Conservation (phyloP, 192 early-diverging fungal genomes). For the Coemansia guatemalensis region DNA sequence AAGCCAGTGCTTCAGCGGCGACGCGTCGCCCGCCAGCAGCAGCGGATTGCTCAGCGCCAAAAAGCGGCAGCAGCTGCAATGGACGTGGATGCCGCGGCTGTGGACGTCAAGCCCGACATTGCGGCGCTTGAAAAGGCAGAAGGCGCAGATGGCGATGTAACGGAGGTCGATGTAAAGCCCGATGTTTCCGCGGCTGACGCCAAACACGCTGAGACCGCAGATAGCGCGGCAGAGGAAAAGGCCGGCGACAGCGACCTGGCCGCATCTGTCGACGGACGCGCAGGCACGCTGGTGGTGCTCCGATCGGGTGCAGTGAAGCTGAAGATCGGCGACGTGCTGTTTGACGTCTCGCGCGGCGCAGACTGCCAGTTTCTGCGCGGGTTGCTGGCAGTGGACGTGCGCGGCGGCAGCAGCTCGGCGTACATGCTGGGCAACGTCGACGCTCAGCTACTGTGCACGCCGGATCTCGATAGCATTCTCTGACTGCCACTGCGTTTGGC, state of each 20-base stretch:
- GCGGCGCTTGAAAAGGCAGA: slow-evolving; percentile 4
- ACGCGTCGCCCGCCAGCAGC: slow-evolving; percentile 13
- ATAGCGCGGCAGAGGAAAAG: slow-evolving; percentile 17
- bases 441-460: slow-evolving; percentile 39
- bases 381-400: slow-evolving; percentile 29
- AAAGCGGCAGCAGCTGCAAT: slow-evolving; percentile 9
- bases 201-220: slow-evolving; percentile 4
- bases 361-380: slow-evolving; percentile 47
- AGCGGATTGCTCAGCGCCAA: slow-evolving; percentile 11
- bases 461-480: slow-evolving; percentile 39
- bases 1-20: slow-evolving; percentile 21
- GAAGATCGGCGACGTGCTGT: slow-evolving; percentile 38
- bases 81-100: slow-evolving; percentile 16
- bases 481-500: not conserved
- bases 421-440: slow-evolving; percentile 45
- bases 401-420: slow-evolving; percentile 16
- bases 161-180: slow-evolving; percentile 29
- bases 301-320: slow-evolving; percentile 39
- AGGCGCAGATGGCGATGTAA: not conserved
- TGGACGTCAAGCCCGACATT: slow-evolving; percentile 37
- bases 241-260: slow-evolving; percentile 5
- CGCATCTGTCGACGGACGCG: slow-evolving; percentile 27
- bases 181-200: slow-evolving; percentile 9
- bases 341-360: slow-evolving; percentile 44
- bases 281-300: slow-evolving; percentile 44